Percentiles rank a stretch among this genome's conserved stretches.
These are phyloP conservation scores for Bidens hawaiensis DNA, from an alignment of 140 eudicot species.

Conservation along the genomic window DNA sequence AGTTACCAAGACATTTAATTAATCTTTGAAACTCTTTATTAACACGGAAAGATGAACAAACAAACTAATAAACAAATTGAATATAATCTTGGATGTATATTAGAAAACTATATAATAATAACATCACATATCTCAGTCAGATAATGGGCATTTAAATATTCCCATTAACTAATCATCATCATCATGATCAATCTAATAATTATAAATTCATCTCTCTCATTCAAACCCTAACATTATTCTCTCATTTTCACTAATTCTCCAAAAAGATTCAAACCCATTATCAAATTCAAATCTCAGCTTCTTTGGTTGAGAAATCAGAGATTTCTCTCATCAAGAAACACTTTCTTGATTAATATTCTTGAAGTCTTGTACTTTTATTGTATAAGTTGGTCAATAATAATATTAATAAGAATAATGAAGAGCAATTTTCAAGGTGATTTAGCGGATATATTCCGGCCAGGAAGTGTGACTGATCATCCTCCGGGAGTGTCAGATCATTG, in stretches of 20 bases:
- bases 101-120: slow-evolving; percentile 22
- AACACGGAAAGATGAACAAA: slow-evolving; percentile 22
- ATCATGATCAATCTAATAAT: slow-evolving; percentile 29
- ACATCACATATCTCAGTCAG: slow-evolving; percentile 36
- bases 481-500: slow-evolving; percentile 31
- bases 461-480: slow-evolving; percentile 25
- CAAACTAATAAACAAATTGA: slow-evolving; percentile 1
- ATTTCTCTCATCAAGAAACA: too few species aligned
- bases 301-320: slow-evolving; percentile 26
- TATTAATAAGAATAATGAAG: too few species aligned
- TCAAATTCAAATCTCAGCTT: slow-evolving; percentile 21
- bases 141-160: slow-evolving; percentile 13
- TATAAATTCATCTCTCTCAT: slow-evolving; percentile 28
- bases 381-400: background rate
- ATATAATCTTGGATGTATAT: slow-evolving; percentile 22
- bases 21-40: slow-evolving; percentile 3
- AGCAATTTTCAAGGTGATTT: slow-evolving; percentile 71
- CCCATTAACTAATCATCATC: slow-evolving; percentile 35
- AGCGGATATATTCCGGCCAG: slow-evolving; percentile 71
- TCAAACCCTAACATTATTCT: slow-evolving; percentile 26
- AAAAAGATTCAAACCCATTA: slow-evolving; percentile 18
- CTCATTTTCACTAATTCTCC: slow-evolving; percentile 22
- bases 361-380: slow-evolving; percentile 12
- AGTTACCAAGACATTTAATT: background rate
- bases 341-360: too few species aligned